Percentiles rank a stretch among this genome's conserved stretches.
These are phyloP conservation scores for Anisodus acutangulus DNA, from an alignment of 257 asterid genomes.

Conservation along the genomic window DNA sequence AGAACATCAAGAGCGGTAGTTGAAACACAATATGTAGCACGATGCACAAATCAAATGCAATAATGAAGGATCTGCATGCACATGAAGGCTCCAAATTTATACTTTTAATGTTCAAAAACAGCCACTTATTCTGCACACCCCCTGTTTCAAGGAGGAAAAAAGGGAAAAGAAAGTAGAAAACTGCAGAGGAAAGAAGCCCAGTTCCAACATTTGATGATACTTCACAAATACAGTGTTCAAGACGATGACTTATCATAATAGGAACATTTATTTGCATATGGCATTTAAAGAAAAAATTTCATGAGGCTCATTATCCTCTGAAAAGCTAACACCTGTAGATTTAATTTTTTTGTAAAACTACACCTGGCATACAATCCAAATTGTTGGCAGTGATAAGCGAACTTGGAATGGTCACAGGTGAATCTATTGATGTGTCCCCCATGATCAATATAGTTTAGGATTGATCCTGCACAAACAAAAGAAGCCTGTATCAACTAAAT, in stretches of 20 bases:
- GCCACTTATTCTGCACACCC: neutral
- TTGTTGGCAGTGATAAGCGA: constrained; percentile 76
- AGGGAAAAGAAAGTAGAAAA: constrained; percentile 11
- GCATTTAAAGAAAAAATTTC: neutral
- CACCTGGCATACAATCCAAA: constrained; percentile 85
- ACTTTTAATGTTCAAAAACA: neutral
- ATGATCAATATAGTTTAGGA: constrained; percentile 58
- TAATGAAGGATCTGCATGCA: neutral
- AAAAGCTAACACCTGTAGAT: constrained; percentile 2
- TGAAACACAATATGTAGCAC: neutral
- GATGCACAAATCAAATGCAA: constrained; percentile 13
- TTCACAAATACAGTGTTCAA: neutral
- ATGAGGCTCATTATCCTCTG: constrained; percentile 13
- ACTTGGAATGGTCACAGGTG: constrained; percentile 48
- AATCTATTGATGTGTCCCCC: constrained; percentile 38
- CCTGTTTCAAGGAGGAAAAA: constrained; percentile 10
- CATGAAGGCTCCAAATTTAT: constrained; percentile 1
- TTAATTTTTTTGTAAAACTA: constrained; percentile 7
- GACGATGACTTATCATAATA: neutral
- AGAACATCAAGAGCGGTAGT: constrained; percentile 18
- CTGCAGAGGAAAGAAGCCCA: constrained; percentile 10
- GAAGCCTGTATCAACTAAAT: constrained; percentile 22
- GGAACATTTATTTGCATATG: constrained; percentile 10
- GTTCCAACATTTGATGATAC: neutral
- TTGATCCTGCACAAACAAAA: constrained; percentile 57